A percentile compares a stretch with the other conserved stretches of the same genome.
phyloP scores from a whole-genome alignment of 1,139 yeast species.

The Saccharomycopsis hybrid region DNA sequence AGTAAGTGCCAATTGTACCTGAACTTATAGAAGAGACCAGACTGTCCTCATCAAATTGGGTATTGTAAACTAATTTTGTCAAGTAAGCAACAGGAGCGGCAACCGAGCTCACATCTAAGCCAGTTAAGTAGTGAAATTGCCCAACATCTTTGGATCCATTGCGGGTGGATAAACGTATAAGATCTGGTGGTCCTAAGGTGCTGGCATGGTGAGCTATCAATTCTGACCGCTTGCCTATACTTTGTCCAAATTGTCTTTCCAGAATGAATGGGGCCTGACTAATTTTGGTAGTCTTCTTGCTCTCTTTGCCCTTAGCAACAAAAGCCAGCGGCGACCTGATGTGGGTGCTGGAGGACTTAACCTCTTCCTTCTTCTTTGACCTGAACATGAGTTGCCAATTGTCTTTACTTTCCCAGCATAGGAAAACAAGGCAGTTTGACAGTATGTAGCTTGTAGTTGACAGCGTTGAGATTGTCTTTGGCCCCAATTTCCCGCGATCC shows the following conservation, averaged over 20 bases:
- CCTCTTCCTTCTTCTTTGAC: conserved; percentile 15
- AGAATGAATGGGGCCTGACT: conserved; percentile 15
- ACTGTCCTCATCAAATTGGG: conserved; percentile 25
- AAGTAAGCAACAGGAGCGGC: conserved; percentile 66
- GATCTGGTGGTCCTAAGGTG: conserved; percentile 80
- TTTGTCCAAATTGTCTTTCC: conserved; percentile 29
- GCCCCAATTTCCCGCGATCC: too few relatives aligned
- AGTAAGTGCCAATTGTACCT: conserved; percentile 30
- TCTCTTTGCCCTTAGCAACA: neutral
- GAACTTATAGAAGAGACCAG: conserved; percentile 1
- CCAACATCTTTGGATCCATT: conserved; percentile 38
- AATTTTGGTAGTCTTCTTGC: conserved; percentile 2
- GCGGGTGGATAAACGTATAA: conserved; percentile 59
- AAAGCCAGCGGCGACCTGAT: conserved; percentile 5
- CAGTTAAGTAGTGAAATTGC: conserved; percentile 42
- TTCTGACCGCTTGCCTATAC: conserved; percentile 27
- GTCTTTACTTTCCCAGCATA: too few relatives aligned
- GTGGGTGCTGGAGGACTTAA: conserved; percentile 16
- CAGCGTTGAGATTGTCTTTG: too few relatives aligned
- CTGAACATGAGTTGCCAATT: too few relatives aligned
- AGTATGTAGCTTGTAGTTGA: too few relatives aligned
- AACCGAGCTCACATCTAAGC: conserved; percentile 53
- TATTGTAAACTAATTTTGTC: conserved; percentile 59
- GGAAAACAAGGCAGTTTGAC: too few relatives aligned
- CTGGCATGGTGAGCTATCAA: conserved; percentile 30